Evolutionary conservation across 2,329 filamentous ascomycete genomes (phyloP).

Genomic region (Pestalotiopsis sp.): DNA sequence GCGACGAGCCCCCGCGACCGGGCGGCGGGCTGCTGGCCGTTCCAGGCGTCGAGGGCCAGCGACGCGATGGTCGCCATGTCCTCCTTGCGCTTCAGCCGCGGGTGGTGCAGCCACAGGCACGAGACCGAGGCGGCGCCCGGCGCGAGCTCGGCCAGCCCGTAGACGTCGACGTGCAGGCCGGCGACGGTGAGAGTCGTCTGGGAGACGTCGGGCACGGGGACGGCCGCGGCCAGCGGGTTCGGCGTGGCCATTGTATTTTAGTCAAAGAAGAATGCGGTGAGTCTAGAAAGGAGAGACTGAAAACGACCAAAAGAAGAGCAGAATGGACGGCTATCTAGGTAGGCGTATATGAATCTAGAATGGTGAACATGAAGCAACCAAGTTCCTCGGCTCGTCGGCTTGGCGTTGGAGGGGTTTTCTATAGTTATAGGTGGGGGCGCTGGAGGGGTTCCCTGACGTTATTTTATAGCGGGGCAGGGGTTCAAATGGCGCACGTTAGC

Average conservation of each 20-base stretch:
- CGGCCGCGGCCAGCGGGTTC: constrained; percentile 1
- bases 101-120: constrained; percentile 91
- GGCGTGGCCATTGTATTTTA: constrained; percentile 7
- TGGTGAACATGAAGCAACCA: too few relatives aligned
- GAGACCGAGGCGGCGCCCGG: constrained; percentile 58
- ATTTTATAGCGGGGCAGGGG: background rate
- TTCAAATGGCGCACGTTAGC: background rate
- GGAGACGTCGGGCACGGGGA: constrained; percentile 53
- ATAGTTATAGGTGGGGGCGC: background rate
- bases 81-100: constrained; percentile 69
- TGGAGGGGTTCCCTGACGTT: background rate
- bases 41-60: constrained; percentile 65
- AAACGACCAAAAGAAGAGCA: background rate
- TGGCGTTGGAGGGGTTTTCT: background rate
- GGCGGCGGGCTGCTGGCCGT: constrained; percentile 26
- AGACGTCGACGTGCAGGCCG: constrained; percentile 77
- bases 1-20: constrained; percentile 68
- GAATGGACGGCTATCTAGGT: background rate
- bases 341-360: background rate
- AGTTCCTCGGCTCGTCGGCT: background rate
- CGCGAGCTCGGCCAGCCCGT: constrained; percentile 77
- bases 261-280: background rate
- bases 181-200: constrained; percentile 70
- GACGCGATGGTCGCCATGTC: constrained; percentile 77
- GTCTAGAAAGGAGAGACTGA: background rate